phyloP scores from a whole-genome alignment of 805 yeast genomes.

The Zygosaccharomyces lentus region DNA sequence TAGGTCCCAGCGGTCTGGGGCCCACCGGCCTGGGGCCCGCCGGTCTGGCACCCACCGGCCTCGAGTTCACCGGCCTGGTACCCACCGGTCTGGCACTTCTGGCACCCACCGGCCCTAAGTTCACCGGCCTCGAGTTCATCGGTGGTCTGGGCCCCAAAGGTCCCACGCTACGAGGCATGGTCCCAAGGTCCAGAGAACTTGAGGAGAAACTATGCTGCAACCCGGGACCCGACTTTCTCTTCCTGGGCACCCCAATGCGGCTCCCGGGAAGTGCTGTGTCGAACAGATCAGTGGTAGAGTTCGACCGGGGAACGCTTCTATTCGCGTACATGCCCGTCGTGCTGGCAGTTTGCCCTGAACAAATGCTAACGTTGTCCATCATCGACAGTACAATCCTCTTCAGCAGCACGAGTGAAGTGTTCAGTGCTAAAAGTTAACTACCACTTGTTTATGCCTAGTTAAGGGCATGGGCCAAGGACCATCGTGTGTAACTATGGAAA shows the following conservation, averaged over 20 bases:
- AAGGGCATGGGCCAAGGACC: neutral
- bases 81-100: too few species aligned
- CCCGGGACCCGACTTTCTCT: constrained; percentile 5
- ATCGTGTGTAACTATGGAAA: neutral
- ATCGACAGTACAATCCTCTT: neutral
- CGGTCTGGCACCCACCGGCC: too few species aligned
- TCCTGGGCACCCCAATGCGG: constrained; percentile 3
- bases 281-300: constrained; percentile 25
- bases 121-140: too few species aligned
- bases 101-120: too few species aligned
- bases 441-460: neutral
- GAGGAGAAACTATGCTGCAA: constrained; percentile 6
- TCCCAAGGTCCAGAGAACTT: constrained; percentile 6
- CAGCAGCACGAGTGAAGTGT: neutral
- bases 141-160: neutral
- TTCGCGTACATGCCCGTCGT: constrained; percentile 2
- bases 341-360: neutral
- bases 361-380: neutral
- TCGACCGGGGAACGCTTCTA: constrained; percentile 23
- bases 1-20: neutral
- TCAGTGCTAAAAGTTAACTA: neutral
- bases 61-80: too few species aligned
- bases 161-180: neutral
- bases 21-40: too few species aligned
- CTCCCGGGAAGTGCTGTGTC: constrained; percentile 11